Evolutionary conservation across 768 basidiomycete species (phyloP), one percentile per base, ranked within the genome.

Genomic region (Solioccasus polychromus): DNA sequence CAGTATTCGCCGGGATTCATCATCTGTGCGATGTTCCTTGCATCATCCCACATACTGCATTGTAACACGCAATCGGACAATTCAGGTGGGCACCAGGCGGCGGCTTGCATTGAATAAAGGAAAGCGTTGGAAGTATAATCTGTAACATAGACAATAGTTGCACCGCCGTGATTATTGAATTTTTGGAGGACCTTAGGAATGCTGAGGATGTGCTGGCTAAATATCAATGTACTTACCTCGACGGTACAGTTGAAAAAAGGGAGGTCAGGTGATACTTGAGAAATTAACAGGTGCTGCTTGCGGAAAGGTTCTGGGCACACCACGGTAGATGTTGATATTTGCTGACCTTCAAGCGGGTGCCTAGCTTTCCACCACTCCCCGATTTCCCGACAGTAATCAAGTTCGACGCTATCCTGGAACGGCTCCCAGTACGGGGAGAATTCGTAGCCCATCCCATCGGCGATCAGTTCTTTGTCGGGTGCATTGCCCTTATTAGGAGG

Each of bases 221-320:
- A 4, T 22, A 20, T 22, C 15, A 10, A 24, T 25, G 26, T 34
- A n/a, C 69, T 53, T 50, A 83, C 83, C 71, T 84, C 78, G 14
- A 81, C 70, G 0, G 79, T 82, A 38, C 82, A 83, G 44, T 84
- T 71, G 58, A 85, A 83, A 59, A 73, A 85, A 1, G 61, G 61
- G 17, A 66, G 63, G 38, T 70, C 56, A 1, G 79, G 78, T 8
- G 68, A 68, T 11, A 70, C 72, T 35, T 82, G 77, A n/a, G 69
- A 70, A 44, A 83, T 68, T 15, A 82, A 60, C 20, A 70, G 64
- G 50, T 82, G 82, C 34, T 62, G 57, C 37, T 75, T 70, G 29
- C 3, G 1, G 29, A 41, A 37, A 35, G 19, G 17, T 7, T 3
- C 24, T 18, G 44, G 35, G 35, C 49, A 60, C 25, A 51, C 44